These are phyloP conservation scores for Chlorella sp. DNA, from an alignment of 139 green algal genomes.

Conservation along the genomic window DNA sequence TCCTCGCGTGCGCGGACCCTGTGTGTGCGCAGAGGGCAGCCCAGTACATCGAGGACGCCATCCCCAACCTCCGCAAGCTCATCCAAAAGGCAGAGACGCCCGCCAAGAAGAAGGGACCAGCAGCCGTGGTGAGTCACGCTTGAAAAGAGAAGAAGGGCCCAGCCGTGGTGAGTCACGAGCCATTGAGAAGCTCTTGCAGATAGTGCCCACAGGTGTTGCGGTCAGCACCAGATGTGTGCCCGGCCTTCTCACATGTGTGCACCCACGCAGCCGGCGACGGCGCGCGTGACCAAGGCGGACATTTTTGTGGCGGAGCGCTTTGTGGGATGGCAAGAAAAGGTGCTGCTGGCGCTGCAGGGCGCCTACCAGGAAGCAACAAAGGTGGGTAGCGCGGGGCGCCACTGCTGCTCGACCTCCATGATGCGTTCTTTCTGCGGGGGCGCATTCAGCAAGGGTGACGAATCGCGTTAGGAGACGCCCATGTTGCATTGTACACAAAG, in stretches of 20 bases:
- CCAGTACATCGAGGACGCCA: slow-evolving; percentile 57
- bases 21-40: slow-evolving; percentile 7
- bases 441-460: no score
- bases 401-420: no score
- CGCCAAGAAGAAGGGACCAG: slow-evolving; percentile 69
- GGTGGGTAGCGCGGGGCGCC: not conserved
- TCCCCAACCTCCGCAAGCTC: slow-evolving; percentile 62
- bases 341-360: slow-evolving; percentile 33
- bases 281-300: slow-evolving; percentile 39
- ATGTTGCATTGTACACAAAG: no score
- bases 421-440: no score
- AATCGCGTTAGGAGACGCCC: no score
- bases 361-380: slow-evolving; percentile 16
- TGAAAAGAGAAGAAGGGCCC: not conserved
- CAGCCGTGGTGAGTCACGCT: not conserved
- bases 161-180: no score
- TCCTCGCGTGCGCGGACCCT: not conserved
- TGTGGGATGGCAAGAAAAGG: slow-evolving; percentile 74
- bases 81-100: slow-evolving; percentile 78
- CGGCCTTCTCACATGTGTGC: no score
- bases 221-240: no score
- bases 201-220: no score
- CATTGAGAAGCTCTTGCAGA: no score
- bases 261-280: not conserved
- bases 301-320: slow-evolving; percentile 75